Base-by-base conservation (phyloP, 495 filamentous ascomycete species). In the Tuber magnatum region DNA sequence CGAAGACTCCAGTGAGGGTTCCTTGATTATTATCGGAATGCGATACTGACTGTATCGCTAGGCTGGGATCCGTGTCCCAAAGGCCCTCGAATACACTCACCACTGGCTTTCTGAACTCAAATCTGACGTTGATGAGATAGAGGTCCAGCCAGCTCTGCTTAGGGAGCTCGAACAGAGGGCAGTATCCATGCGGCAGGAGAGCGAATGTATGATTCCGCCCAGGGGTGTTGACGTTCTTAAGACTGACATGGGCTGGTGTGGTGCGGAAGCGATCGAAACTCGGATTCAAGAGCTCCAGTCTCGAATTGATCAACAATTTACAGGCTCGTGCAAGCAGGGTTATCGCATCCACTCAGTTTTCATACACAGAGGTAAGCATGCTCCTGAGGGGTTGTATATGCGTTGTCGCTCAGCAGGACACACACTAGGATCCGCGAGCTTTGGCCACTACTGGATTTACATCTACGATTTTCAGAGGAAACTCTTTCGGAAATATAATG, bases 401-500 rank as follows among this genome's bases (percentile, higher is more conserved):
- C 35, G 20, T 46, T 43, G 39, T n/a, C 6, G 7, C 65, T 35
- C 5, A 69, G 69, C 69, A 81, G 12, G 56, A 20, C 35, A 18
- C 16, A 65, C 35, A 20, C 28, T 65, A 65, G 80, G 89, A 12
- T 87, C 85, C 56, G 88, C 87, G 3, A 85, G 83, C 28, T 92
- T 91, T 71, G 95, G 95, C 1, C 95, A 99, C 83, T 99, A 97
- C 85, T 99, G 92, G 89, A 93, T 97, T 75, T 97, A 94, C 87
- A 97, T 99, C 79, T 91, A 89, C 81, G 95, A 98, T 83, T 97
- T 96, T 83, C 86, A 89, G 73, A 86, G 88, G 48, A 86, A 91
- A 28, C 84, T 94, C 69, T 99, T 95, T 93, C 91, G 93, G 71
- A 93, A 92, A 80, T 99, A 97, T 86, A 98, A 99, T 83, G 95